Conservation (phyloP, 2,329 filamentous ascomycete species). For the Aspergillus ustus region DNA sequence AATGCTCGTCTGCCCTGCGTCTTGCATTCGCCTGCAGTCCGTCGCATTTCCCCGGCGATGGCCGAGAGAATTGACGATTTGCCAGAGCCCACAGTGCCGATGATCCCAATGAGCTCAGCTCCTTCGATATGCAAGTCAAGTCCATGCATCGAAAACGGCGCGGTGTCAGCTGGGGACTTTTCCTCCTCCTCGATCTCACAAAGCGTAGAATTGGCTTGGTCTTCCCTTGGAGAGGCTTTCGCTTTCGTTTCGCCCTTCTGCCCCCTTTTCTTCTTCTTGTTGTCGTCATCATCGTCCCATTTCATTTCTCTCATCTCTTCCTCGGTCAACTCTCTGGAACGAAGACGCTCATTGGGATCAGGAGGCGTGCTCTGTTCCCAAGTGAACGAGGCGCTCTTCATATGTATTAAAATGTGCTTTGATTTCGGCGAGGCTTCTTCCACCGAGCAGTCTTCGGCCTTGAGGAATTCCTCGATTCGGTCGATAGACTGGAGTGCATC, state of each 20-base stretch:
- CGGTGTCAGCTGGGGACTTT: constrained; percentile 17
- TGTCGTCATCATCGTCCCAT: background rate
- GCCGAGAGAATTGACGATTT: constrained; percentile 89
- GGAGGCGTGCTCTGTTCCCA: constrained; percentile 56
- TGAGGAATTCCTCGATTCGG: constrained; percentile 84
- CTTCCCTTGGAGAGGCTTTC: constrained; percentile 9
- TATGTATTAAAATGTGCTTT: constrained; percentile 54
- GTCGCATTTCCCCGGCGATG: constrained; percentile 85
- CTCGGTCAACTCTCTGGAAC: constrained; percentile 44
- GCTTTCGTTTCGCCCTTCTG: constrained; percentile 57
- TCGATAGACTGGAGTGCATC: constrained; percentile 85
- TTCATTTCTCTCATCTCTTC: constrained; percentile 7
- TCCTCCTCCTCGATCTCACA: constrained; percentile 28
- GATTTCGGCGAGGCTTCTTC: constrained; percentile 64
- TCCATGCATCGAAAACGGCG: constrained; percentile 46
- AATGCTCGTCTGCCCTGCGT: constrained; percentile 83
- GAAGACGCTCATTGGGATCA: constrained; percentile 70
- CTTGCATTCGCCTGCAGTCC: constrained; percentile 63
- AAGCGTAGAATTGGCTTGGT: no score
- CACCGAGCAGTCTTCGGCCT: constrained; percentile 70
- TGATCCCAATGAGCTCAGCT: constrained; percentile 64
- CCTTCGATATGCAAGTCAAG: constrained; percentile 40
- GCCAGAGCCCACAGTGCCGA: constrained; percentile 68
- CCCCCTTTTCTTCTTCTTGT: background rate
- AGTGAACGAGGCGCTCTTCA: no score